Base-by-base conservation (phyloP, 1,284 basidiomycete genomes). In the Naganishia sp. region DNA sequence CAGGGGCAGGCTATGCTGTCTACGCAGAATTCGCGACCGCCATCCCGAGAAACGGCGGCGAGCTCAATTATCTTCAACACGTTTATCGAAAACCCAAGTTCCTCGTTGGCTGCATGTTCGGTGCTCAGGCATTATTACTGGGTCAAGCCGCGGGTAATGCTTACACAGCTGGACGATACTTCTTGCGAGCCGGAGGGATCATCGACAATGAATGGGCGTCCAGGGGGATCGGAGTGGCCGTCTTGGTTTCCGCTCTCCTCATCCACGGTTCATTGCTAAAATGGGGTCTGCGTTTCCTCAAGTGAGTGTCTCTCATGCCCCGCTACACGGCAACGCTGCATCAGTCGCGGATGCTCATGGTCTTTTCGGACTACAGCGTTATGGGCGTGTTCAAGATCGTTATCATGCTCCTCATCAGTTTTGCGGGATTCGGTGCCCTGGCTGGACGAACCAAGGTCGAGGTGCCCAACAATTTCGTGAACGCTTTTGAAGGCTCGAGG, bases 401-500 rank as follows among this genome's bases (percentile, higher is more conserved):
- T 21, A 66, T 66, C 52, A 18, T 66, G 44, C 45, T 66, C 6
- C 36, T 66, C 31, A 66, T 66, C 52, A 55, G 57, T 31, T 63
- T 66, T 39, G 55, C 57, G 21, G 57, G 52, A 15, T 63, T 66
- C 59, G 65, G 42, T 46, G 65, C 65, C 1, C 33, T 66, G 18
- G 65, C 57, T 9, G 65, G 65, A 33, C 13, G 50, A 18, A 61
- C 55, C 33, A 61, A 49, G 33, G 45, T 66, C 16, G 65, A 66
- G 16, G 57, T 60, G 2, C 65, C 65, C 7, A 66, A 63, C 59
- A 85, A 86, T 74, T 86, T 86, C 74, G 73, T 74, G 45, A 76
- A 84, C 69, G 72, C 82, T 1, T 86, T 85, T 70, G 74, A 72
- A 9, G 84, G 83, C 21, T 82, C 83, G 2, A 75, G 70, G 7